Evolutionary conservation across 208 protist genomes (phyloP).

Genomic region (Trypanosoma congolense): DNA sequence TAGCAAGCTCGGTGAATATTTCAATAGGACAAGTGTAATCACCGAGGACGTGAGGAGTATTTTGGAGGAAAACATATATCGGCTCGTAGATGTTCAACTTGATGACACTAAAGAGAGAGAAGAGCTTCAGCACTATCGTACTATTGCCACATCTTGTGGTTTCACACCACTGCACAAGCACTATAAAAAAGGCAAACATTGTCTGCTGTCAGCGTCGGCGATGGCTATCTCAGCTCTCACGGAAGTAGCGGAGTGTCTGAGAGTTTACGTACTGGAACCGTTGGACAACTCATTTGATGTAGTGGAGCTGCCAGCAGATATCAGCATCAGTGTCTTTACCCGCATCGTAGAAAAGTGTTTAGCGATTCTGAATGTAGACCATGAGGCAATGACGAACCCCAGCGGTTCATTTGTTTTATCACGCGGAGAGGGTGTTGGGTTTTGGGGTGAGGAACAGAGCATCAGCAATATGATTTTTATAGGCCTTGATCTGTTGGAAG

Average conservation of each 20-base stretch:
- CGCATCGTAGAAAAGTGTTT: constrained; percentile 47
- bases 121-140: constrained; percentile 31
- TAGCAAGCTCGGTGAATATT: constrained; percentile 72
- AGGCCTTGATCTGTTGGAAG: constrained; percentile 66
- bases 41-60: constrained; percentile 54
- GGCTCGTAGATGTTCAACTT: constrained; percentile 41
- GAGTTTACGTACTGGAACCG: constrained; percentile 48
- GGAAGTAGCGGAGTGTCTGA: constrained; percentile 52
- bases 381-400: constrained; percentile 34
- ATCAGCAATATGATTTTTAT: constrained; percentile 79
- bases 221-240: constrained; percentile 29
- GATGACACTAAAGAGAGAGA: constrained; percentile 58
- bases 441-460: constrained; percentile 40
- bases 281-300: constrained; percentile 79
- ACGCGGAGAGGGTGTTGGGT: constrained; percentile 55
- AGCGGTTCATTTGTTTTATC: constrained; percentile 66
- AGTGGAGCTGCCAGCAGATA: constrained; percentile 52
- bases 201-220: constrained; percentile 46
- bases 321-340: constrained; percentile 52
- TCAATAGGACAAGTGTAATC: constrained; percentile 64
- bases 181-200: constrained; percentile 76
- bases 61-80: constrained; percentile 35
- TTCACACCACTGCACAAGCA: constrained; percentile 43
- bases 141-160: constrained; percentile 12
- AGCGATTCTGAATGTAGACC: constrained; percentile 44